Percentiles rank a stretch among this genome's conserved stretches.
Evolutionary conservation across 352 stramenopile genomes (phyloP).

Genomic region (Globisporangium barbulae): DNA sequence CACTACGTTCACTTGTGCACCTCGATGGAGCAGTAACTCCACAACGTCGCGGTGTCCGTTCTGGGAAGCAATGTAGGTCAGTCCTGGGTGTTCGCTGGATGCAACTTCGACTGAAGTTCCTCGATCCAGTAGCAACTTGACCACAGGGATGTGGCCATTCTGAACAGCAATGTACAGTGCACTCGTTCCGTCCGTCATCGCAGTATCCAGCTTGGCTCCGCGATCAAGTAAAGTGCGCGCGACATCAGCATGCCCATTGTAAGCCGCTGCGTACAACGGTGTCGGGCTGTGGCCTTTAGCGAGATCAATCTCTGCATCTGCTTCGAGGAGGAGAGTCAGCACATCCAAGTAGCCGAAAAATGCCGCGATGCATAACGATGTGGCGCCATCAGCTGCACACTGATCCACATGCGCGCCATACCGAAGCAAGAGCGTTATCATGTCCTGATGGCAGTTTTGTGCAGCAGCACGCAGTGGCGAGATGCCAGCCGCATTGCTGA

Average conservation of each 20-base stretch:
- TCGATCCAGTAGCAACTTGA: conserved; percentile 5
- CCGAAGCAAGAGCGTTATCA: conserved; percentile 2
- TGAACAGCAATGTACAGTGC: background rate
- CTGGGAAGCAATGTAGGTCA: conserved; percentile 5
- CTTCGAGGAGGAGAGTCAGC: conserved; percentile 4
- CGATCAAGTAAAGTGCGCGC: background rate
- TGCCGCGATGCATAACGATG: conserved; percentile 1
- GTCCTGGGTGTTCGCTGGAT: background rate
- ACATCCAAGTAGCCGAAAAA: conserved; percentile 2
- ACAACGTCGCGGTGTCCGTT: conserved; percentile 5
- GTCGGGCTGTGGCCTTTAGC: background rate
- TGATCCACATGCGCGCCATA: conserved; percentile 3
- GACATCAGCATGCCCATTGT: background rate
- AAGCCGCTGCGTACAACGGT: conserved; percentile 10
- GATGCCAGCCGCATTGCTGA: background rate
- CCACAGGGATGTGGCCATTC: conserved; percentile 2
- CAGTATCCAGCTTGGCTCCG: background rate
- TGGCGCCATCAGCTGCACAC: background rate
- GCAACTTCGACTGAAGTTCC: conserved; percentile 4
- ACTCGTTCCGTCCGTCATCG: background rate
- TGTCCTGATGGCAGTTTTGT: background rate
- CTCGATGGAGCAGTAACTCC: background rate
- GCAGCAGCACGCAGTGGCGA: background rate
- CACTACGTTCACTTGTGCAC: conserved; percentile 1
- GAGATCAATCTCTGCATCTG: conserved; percentile 1